These are phyloP conservation scores for Nyssa sinensis DNA, from an alignment of 148 eudicot genomes.

Conservation along the genomic window DNA sequence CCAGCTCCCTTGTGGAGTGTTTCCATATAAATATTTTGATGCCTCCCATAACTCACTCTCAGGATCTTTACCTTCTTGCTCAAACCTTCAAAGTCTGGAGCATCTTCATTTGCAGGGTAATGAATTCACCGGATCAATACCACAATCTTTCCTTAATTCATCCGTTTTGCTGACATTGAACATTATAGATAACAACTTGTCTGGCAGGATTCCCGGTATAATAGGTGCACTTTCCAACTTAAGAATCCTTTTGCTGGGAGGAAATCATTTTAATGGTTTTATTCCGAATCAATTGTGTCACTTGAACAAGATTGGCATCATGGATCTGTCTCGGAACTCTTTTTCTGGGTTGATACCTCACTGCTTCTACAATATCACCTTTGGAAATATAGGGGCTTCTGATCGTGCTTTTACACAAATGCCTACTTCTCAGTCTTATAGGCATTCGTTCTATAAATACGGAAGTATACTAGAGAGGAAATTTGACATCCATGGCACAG, in stretches of 20 bases:
- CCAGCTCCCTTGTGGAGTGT: too few relatives aligned
- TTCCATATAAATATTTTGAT: too few relatives aligned
- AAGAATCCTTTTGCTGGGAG: constrained; percentile 5
- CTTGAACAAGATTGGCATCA: constrained; percentile 3
- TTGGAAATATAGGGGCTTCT: not conserved
- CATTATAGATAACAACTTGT: constrained; percentile 10
- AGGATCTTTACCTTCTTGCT: too few relatives aligned
- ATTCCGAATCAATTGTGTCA: constrained; percentile 1
- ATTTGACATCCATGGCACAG: too few relatives aligned
- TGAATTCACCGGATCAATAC: constrained; percentile 9
- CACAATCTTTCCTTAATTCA: constrained; percentile 4
- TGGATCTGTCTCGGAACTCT: constrained; percentile 8
- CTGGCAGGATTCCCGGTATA: not conserved
- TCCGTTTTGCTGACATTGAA: constrained; percentile 9
- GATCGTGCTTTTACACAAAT: not conserved
- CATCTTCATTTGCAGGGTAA: not conserved
- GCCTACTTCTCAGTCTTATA: too few relatives aligned
- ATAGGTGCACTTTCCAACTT: not conserved
- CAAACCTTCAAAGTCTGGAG: too few relatives aligned
- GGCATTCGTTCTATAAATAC: not conserved
- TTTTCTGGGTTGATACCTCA: constrained; percentile 7
- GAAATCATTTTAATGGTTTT: not conserved
- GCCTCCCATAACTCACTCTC: too few relatives aligned
- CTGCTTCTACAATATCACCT: not conserved
- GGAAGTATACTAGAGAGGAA: not conserved